Evolutionary conservation across 768 basidiomycete species (phyloP), one percentile per base, ranked within the genome.

Genomic region (Tulasnella sp.): DNA sequence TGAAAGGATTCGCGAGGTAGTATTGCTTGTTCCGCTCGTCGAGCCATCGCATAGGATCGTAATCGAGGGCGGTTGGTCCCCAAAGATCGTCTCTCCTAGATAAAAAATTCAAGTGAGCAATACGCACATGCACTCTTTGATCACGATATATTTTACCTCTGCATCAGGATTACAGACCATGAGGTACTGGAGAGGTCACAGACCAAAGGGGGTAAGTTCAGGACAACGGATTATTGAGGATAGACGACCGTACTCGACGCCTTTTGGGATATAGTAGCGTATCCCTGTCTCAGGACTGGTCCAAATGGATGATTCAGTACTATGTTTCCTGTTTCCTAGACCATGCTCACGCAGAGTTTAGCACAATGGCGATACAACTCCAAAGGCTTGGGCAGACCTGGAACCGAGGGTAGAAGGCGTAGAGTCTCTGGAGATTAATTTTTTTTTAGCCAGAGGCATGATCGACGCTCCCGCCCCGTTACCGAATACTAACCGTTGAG

Each of bases 31-130:
- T 78, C 57, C 66, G 72, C 2, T 74, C 72, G 42, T 85, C 77
- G 4, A 87, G 70, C 88, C 88, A 92, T 43, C 88, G 76, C 30
- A 86, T 82, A 3, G 86, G 86, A 57, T 85, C 78, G 67, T 89
- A 92, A n/a, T 75, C 76, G 65, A 87, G 78, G 0, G 87, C 86
- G 62, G 88, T 84, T 0, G 73, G 65, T 2, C 88, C 88, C 88
- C 88, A 91, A 0, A 87, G 70, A 17, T 73, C 75, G 44, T 31
- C 49, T 21, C 57, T 21, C 17, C 57, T 30, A 15, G 34, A 7
- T 38, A 5, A 38, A 38, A 38, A 15, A 38, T 38, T 5, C 34
- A 7, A 15, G 34, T 38, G 7, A 38, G 34, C 7, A 38, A 38
- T 38, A 38, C 5, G 5, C 15, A 15, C 5, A n/a, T n/a, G 34